Conservation (phyloP, 2,329 filamentous ascomycete genomes). For the Colletotrichum falcatum region DNA sequence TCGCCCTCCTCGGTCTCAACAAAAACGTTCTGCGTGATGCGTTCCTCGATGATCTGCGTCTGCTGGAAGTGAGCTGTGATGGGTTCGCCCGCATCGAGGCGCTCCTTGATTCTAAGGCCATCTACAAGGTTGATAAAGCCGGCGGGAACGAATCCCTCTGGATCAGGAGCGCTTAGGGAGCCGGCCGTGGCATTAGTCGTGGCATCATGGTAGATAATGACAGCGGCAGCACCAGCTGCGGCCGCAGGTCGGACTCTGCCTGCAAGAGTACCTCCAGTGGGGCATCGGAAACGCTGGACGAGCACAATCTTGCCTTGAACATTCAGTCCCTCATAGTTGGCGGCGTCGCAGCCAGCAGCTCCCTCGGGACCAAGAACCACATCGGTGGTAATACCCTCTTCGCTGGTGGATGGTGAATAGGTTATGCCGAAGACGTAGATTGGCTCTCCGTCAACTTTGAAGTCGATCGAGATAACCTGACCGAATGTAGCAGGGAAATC, state of each 20-base stretch:
- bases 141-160: constrained; percentile 47
- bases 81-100: constrained; percentile 54
- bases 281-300: constrained; percentile 49
- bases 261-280: constrained; percentile 49
- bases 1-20: constrained; percentile 60
- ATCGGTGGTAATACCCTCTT: constrained; percentile 54
- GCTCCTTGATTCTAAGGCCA: constrained; percentile 54
- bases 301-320: constrained; percentile 50
- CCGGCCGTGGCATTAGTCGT: constrained; percentile 49
- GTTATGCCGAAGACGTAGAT: constrained; percentile 52
- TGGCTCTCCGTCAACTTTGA: constrained; percentile 44
- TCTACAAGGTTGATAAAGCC: constrained; percentile 53
- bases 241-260: constrained; percentile 48
- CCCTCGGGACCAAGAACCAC: constrained; percentile 48
- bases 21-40: constrained; percentile 59
- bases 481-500: constrained; percentile 56
- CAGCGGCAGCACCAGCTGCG: constrained; percentile 47
- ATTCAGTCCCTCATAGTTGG: constrained; percentile 46
- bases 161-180: constrained; percentile 45
- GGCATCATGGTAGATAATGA: constrained; percentile 50
- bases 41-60: constrained; percentile 52
- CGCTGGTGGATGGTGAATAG: constrained; percentile 60
- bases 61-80: constrained; percentile 52
- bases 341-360: constrained; percentile 44
- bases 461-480: constrained; percentile 36